A percentile compares a stretch with the other conserved stretches of the same genome.
Evolutionary conservation across 1,139 yeast genomes (phyloP).

Genomic region (Torulaspora globosa): DNA sequence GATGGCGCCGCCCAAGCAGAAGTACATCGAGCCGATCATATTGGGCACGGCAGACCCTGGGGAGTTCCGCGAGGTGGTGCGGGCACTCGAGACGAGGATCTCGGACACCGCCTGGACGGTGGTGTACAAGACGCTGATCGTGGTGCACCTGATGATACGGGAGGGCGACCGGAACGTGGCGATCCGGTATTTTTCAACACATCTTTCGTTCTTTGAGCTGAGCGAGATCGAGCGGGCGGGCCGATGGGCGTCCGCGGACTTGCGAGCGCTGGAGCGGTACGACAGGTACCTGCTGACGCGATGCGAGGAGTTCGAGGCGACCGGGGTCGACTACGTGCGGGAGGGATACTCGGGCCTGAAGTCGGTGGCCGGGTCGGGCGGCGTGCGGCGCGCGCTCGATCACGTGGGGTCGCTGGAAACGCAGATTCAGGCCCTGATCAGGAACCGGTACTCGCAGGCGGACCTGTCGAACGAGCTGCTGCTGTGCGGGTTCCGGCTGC

Average conservation of each 20-base stretch:
- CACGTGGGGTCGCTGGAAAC: slow-evolving; percentile 73
- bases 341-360: slow-evolving; percentile 55
- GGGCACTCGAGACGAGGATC: slow-evolving; percentile 54
- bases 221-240: slow-evolving; percentile 31
- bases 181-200: slow-evolving; percentile 57
- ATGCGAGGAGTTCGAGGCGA: slow-evolving; percentile 61
- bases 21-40: slow-evolving; percentile 88
- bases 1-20: slow-evolving; percentile 97
- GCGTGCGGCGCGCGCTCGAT: slow-evolving; percentile 79
- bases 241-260: slow-evolving; percentile 48
- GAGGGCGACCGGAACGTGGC: slow-evolving; percentile 52
- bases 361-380: slow-evolving; percentile 56
- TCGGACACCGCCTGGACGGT: slow-evolving; percentile 86
- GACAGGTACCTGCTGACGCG: slow-evolving; percentile 65
- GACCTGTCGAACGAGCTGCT: slow-evolving; percentile 75
- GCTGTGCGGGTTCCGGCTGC: slow-evolving; percentile 75
- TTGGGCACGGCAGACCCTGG: slow-evolving; percentile 63
- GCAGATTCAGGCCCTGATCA: slow-evolving; percentile 71
- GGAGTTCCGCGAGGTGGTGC: slow-evolving; percentile 67
- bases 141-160: slow-evolving; percentile 83
- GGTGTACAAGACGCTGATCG: slow-evolving; percentile 79
- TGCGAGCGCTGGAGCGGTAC: slow-evolving; percentile 63
- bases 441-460: slow-evolving; percentile 67
- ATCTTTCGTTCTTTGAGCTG: slow-evolving; percentile 51
- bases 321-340: slow-evolving; percentile 73